Conservation (phyloP, 106 monocot species). For the Dendrobium huoshanense region DNA sequence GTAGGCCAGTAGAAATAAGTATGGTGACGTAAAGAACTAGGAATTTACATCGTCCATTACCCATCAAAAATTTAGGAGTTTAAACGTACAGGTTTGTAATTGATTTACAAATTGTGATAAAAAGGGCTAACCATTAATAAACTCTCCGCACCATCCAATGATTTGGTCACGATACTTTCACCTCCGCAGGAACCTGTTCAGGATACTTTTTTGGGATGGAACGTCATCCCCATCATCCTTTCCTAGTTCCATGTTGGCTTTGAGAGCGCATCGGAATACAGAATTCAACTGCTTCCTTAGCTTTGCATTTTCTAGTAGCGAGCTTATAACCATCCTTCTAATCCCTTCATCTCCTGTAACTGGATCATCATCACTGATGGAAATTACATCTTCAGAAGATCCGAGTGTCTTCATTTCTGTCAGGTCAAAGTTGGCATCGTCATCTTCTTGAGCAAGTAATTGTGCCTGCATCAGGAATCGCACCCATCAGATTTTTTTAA, state of each 20-base stretch:
- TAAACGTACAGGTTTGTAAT: neutral
- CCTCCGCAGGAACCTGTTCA: neutral
- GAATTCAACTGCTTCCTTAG: constrained; percentile 71
- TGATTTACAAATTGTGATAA: neutral
- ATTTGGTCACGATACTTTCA: neutral
- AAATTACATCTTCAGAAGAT: constrained; percentile 12
- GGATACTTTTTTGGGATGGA: constrained; percentile 1
- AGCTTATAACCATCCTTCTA: constrained; percentile 43
- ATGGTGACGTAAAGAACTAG: no score
- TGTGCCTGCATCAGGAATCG: constrained; percentile 44
- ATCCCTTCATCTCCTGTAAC: constrained; percentile 36
- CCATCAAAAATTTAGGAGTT: neutral
- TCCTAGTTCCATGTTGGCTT: neutral
- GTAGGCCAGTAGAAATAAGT: no score
- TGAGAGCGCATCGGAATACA: constrained; percentile 41
- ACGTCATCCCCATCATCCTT: neutral
- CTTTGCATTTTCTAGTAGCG: constrained; percentile 69
- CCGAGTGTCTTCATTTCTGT: constrained; percentile 10
- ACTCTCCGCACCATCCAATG: neutral
- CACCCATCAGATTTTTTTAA: neutral
- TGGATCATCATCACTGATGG: constrained; percentile 32
- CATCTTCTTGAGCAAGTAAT: constrained; percentile 76
- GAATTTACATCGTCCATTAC: no score
- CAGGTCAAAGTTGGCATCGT: constrained; percentile 7
- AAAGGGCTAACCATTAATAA: neutral